phyloP scores from a whole-genome alignment of 352 stramenopile genomes.

The Thalassiosira oceanica region DNA sequence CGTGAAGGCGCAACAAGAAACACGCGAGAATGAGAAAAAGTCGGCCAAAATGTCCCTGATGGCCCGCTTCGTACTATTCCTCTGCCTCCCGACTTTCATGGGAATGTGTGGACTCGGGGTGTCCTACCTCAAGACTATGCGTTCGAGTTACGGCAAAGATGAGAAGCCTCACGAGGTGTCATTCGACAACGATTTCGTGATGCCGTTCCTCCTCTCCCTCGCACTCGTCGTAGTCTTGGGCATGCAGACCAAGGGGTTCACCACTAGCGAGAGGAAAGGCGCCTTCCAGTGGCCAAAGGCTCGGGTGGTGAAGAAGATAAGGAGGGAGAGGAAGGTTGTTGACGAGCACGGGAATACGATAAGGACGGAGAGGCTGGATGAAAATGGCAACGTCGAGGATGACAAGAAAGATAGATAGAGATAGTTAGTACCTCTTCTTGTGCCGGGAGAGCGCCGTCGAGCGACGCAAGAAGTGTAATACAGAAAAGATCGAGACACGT shows the following conservation, averaged over 20 bases:
- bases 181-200: conserved; percentile 64
- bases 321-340: conserved; percentile 52
- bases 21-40: background rate
- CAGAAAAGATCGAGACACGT: too few species aligned
- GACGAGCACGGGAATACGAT: conserved; percentile 41
- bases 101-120: conserved; percentile 4
- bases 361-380: too few species aligned
- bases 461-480: too few species aligned
- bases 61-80: conserved; percentile 17
- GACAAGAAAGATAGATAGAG: too few species aligned
- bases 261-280: conserved; percentile 14
- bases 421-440: too few species aligned
- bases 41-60: conserved; percentile 10
- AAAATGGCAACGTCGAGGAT: too few species aligned
- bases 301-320: conserved; percentile 43
- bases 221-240: conserved; percentile 53
- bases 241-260: conserved; percentile 61
- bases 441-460: too few species aligned
- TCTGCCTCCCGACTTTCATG: conserved; percentile 11
- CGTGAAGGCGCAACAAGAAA: background rate
- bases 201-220: conserved; percentile 55
- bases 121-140: conserved; percentile 13
- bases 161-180: conserved; percentile 22
- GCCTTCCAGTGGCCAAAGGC: conserved; percentile 67
- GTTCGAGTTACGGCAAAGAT: background rate